Evolutionary conservation across 768 basidiomycete genomes (phyloP), one percentile per base, ranked within the genome.

Genomic region (Suillus tomentosus): DNA sequence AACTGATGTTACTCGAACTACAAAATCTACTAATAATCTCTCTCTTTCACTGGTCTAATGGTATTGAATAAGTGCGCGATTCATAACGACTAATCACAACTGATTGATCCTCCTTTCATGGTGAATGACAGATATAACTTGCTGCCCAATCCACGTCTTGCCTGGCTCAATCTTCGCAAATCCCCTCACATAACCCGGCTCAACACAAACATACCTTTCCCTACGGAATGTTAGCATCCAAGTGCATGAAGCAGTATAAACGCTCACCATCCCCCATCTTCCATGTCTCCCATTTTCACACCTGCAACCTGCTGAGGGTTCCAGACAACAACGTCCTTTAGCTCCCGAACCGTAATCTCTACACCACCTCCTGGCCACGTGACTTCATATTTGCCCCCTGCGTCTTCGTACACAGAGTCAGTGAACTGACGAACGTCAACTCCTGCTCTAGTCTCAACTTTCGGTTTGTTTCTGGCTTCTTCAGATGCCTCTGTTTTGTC

Each of bases 271-370:
- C 96, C 96, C 0, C 84, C 83, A 7, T 84, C 82, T 72, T 98
- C 94, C 94, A 99, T 94, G 72, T 99, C 96, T 14, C 76, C 86
- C 10, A 99, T 90, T 70, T 85, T 89, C 27, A 80, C 78, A 0
- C 94, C 94, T 14, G 76, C 80, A 64, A 83, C 85, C 39, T 79
- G 81, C 69, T 87, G 87, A 8, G 97, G 96, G 79, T 99, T 99
- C 96, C 97, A 99, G 47, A 96, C 79, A n/a, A 95, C 94, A 8
- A 95, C 85, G 64, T 94, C 89, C 71, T 88, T 89, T 66, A 93
- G 78, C 50, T 84, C 82, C n/a, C 64, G 73, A 19, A 82, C 80
- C 64, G 74, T 80, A 53, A 94, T 78, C 50, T 79, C 77, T 27
- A 93, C 64, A 0, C 84, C 82, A 6, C 86, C 87, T 2, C 74